phyloP scores from a whole-genome alignment of 1,139 yeast species.

The Taphrina deformans region DNA sequence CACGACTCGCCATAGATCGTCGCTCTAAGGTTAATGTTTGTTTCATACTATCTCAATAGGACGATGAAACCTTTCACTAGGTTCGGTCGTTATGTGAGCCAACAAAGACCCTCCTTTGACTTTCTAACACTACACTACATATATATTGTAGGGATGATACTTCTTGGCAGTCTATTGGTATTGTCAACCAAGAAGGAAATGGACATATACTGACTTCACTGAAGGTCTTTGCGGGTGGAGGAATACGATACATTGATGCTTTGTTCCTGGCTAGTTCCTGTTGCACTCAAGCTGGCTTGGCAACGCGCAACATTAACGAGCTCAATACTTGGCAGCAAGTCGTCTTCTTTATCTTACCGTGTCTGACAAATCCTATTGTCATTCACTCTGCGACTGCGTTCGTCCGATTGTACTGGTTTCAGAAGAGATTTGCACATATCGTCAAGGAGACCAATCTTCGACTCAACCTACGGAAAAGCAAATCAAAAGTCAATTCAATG shows the following conservation, averaged over 20 bases:
- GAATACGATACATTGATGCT: constrained; percentile 71
- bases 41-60: background rate
- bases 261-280: constrained; percentile 75
- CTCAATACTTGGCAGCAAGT: constrained; percentile 66
- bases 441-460: constrained; percentile 61
- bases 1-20: background rate
- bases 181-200: background rate
- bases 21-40: too few species aligned
- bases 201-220: background rate
- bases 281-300: constrained; percentile 88
- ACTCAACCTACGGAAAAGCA: constrained; percentile 75
- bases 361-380: constrained; percentile 81
- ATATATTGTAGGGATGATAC: constrained; percentile 18
- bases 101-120: constrained; percentile 10
- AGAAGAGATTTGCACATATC: constrained; percentile 79
- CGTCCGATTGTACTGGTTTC: constrained; percentile 86
- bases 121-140: constrained; percentile 32
- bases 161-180: constrained; percentile 29
- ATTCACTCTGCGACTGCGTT: constrained; percentile 79
- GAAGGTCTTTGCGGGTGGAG: constrained; percentile 40
- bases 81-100: background rate
- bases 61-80: background rate
- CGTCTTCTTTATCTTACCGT: constrained; percentile 58
- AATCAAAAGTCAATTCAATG: constrained; percentile 43
- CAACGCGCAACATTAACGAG: constrained; percentile 67